Conservation (phyloP, 352 stramenopile genomes). For the Saprolegnia parasitica region DNA sequence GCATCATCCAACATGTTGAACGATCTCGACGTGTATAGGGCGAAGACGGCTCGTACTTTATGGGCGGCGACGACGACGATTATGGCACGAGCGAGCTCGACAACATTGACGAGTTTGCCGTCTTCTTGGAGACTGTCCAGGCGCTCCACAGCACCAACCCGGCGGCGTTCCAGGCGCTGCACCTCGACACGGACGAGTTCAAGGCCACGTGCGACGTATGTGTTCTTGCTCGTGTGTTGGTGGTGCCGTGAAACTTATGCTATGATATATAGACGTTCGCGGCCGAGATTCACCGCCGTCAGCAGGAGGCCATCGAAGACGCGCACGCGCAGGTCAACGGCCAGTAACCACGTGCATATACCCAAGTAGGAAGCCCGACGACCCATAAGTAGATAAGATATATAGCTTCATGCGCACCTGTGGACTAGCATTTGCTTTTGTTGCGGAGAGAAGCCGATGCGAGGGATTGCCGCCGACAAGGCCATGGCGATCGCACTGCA, state of each 20-base stretch:
- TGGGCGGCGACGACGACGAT: constrained; percentile 87
- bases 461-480: constrained; percentile 35
- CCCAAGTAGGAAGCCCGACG: background rate
- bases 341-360: background rate
- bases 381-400: constrained; percentile 22
- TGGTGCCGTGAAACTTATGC: background rate
- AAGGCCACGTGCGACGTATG: constrained; percentile 27
- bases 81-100: constrained; percentile 88
- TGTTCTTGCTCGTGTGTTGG: background rate
- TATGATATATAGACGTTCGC: constrained; percentile 18
- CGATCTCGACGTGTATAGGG: constrained; percentile 68
- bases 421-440: background rate
- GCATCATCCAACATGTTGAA: no score
- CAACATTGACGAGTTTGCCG: constrained; percentile 89
- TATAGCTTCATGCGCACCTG: constrained; percentile 12
- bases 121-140: constrained; percentile 87
- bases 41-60: constrained; percentile 57
- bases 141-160: constrained; percentile 23
- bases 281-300: constrained; percentile 22
- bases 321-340: constrained; percentile 3
- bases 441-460: constrained; percentile 19
- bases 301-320: constrained; percentile 20
- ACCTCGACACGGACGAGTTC: constrained; percentile 28
- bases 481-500: constrained; percentile 33
- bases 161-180: constrained; percentile 13